Evolutionary conservation across 768 basidiomycete species (phyloP), one percentile per base, ranked within the genome.

Genomic region (Termitomyces sp.): DNA sequence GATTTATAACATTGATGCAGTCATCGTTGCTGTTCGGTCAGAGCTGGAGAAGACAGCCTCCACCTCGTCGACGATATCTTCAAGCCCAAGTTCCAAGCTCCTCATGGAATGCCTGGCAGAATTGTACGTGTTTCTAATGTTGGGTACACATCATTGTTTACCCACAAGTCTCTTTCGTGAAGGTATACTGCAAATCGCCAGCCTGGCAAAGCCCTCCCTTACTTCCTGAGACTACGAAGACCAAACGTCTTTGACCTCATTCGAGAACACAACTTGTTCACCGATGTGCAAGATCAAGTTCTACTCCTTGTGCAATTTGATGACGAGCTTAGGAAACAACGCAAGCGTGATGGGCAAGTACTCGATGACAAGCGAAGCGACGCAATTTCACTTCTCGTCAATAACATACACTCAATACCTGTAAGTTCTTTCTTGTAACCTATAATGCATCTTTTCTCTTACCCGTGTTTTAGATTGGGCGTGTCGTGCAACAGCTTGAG

Each of bases 51-150:
- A 81, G 52, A 68, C 74, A 6, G 75, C 81, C 0, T 82, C 82
- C 0, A 76, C 82, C 0, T 82, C 82, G 2, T 74, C 79, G 0
- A 77, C 72, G 10, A 74, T 76, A 42, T 65, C 73, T 1, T 65
- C 77, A 3, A 70, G 69, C 20, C 78, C 82, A 39, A 81, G 82
- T 55, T 77, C 82, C 1, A 74, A 79, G 1, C 69, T 91, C 8
- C 79, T 98, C n/a, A 93, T 98, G 88, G 93, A 96, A 69, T 95
- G 92, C 69, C 74, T 98, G 24, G 93, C 92, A 0, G 96, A 98
- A 65, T 76, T 98, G 90, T 94, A 65, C 62, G 82, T 71, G 51
- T 58, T 13, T n/a, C 16, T 34, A 2, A 24, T 32, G 16, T 27
- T 7, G 20, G 7, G 13, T 2, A 22, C 24, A n/a, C 22, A 18